A percentile compares a stretch with the other conserved stretches of the same genome.
These are phyloP conservation scores for Yamadazyma trypodendri DNA, from an alignment of 1,139 yeast species.

Conservation along the genomic window DNA sequence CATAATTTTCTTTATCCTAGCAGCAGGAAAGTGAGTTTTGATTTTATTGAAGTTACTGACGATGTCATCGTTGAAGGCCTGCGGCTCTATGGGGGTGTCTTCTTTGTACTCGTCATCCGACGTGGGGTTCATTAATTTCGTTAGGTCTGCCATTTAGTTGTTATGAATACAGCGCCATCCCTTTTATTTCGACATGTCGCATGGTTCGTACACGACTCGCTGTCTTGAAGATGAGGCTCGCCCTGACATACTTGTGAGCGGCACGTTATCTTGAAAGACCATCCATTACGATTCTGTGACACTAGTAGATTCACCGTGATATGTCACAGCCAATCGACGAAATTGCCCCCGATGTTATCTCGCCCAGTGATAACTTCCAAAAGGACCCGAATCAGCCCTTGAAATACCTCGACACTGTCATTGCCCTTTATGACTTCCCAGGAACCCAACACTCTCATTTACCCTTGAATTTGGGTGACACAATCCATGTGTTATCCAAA, in stretches of 20 bases:
- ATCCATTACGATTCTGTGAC: too few relatives aligned
- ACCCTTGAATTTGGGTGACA: constrained; percentile 49
- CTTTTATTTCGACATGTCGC: too few relatives aligned
- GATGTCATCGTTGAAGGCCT: constrained; percentile 30
- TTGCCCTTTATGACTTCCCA: constrained; percentile 51
- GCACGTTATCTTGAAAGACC: too few relatives aligned
- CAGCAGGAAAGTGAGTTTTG: constrained; percentile 95
- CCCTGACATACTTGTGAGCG: too few relatives aligned
- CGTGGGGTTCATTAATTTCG: constrained; percentile 18
- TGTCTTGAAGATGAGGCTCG: too few relatives aligned
- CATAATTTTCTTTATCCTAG: constrained; percentile 93
- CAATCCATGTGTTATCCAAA: constrained; percentile 51
- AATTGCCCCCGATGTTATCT: constrained; percentile 40
- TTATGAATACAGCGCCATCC: too few relatives aligned
- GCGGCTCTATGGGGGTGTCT: constrained; percentile 8
- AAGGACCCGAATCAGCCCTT: constrained; percentile 24
- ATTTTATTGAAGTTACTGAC: constrained; percentile 49
- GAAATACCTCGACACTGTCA: constrained; percentile 48
- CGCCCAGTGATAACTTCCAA: constrained; percentile 26
- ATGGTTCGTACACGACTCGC: too few relatives aligned
- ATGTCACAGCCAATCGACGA: constrained; percentile 24
- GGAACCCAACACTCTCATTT: constrained; percentile 47
- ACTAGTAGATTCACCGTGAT: too few relatives aligned
- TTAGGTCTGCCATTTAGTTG: constrained; percentile 18
- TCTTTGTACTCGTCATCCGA: constrained; percentile 10